phyloP scores from a whole-genome alignment of 2,329 filamentous ascomycete genomes.

The Phaeosphaeria sp. region DNA sequence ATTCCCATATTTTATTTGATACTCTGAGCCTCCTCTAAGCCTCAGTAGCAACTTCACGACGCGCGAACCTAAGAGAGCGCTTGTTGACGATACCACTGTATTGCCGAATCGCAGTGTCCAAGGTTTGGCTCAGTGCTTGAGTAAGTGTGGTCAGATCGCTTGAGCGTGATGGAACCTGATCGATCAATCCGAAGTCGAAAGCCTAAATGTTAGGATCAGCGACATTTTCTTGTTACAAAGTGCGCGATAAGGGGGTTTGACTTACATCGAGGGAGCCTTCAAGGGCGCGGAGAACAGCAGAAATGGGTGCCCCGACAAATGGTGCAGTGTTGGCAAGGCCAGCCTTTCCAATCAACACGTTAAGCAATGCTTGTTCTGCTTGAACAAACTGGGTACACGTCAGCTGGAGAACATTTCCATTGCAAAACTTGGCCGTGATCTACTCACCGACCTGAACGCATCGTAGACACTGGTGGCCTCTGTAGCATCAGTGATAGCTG shows the following conservation, averaged over 20 bases:
- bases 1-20: too few relatives aligned
- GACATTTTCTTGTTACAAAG: too few relatives aligned
- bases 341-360: conserved; percentile 24
- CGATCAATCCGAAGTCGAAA: conserved; percentile 9
- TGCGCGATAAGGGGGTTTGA: neutral
- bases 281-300: conserved; percentile 18
- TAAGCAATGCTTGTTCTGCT: conserved; percentile 21
- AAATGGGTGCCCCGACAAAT: conserved; percentile 16
- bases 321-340: conserved; percentile 18
- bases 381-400: conserved; percentile 17
- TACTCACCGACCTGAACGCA: conserved; percentile 12
- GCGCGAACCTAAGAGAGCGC: conserved; percentile 1
- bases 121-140: neutral
- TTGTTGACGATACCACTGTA: neutral
- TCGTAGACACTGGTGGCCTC: conserved; percentile 13
- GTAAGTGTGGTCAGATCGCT: conserved; percentile 3
- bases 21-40: neutral
- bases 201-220: conserved; percentile 1
- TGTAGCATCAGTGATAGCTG: conserved; percentile 6
- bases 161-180: conserved; percentile 8
- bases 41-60: neutral
- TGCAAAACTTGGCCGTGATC: too few relatives aligned
- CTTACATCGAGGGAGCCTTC: conserved; percentile 24
- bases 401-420: neutral
- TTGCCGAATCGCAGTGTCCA: neutral